Evolutionary conservation across 1,139 yeast genomes (phyloP).

Genomic region (Lodderomyces orthopsilosis): DNA sequence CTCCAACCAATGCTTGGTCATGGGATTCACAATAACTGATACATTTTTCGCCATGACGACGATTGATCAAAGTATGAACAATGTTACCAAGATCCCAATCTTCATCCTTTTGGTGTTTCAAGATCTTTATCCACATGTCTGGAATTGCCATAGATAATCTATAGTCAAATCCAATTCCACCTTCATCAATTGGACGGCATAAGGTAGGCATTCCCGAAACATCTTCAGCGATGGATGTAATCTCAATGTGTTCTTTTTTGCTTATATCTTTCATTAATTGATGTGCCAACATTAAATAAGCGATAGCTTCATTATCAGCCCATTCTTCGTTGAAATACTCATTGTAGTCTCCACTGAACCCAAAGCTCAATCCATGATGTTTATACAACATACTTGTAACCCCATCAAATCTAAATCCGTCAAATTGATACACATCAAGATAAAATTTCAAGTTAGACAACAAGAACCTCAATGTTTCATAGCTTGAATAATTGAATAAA

Average conservation of each 20-base stretch:
- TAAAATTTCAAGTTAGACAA: conserved; percentile 85
- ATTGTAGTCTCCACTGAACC: conserved; percentile 88
- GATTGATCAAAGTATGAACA: conserved; percentile 77
- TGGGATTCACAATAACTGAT: conserved; percentile 94
- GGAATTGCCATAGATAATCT: conserved; percentile 96
- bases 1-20: conserved; percentile 97
- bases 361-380: conserved; percentile 90
- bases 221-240: conserved; percentile 90
- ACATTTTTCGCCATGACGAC: conserved; percentile 86
- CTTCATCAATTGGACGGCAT: conserved; percentile 67
- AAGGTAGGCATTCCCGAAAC: conserved; percentile 97
- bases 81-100: conserved; percentile 89
- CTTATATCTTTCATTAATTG: conserved; percentile 59
- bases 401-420: conserved; percentile 96
- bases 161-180: conserved; percentile 94
- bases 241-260: conserved; percentile 40
- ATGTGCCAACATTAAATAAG: conserved; percentile 87
- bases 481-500: conserved; percentile 83
- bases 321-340: conserved; percentile 79
- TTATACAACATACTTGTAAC: conserved; percentile 89
- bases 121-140: conserved; percentile 96
- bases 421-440: conserved; percentile 80
- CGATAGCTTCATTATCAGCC: conserved; percentile 85
- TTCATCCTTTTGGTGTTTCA: conserved; percentile 82
- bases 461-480: conserved; percentile 85